phyloP scores from a whole-genome alignment of 352 stramenopile species.

The Pythium volutum region DNA sequence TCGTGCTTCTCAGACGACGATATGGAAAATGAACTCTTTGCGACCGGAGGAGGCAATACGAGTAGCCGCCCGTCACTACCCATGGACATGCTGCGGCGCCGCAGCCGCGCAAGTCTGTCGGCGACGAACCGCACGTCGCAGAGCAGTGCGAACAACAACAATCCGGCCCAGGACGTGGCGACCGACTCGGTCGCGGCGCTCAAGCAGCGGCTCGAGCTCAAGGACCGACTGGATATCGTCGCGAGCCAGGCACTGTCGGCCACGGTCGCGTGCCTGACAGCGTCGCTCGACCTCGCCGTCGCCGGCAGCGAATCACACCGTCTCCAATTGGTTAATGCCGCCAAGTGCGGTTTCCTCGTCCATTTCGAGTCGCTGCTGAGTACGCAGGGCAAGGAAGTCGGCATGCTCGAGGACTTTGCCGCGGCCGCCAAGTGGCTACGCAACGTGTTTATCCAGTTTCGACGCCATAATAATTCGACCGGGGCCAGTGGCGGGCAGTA shows the following conservation, averaged over 20 bases:
- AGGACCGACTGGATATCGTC: constrained; percentile 70
- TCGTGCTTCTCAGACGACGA: constrained; percentile 27
- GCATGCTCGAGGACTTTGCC: constrained; percentile 93
- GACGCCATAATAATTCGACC: constrained; percentile 27
- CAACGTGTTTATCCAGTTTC: constrained; percentile 77
- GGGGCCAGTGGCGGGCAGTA: too few species aligned
- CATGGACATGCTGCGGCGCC: constrained; percentile 3
- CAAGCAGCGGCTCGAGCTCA: constrained; percentile 63
- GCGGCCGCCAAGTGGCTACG: constrained; percentile 78
- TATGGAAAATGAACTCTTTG: constrained; percentile 22
- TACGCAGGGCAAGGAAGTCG: constrained; percentile 93
- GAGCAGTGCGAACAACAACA: constrained; percentile 20
- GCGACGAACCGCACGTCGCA: constrained; percentile 12
- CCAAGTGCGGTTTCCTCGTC: constrained; percentile 62
- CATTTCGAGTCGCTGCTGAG: constrained; percentile 85
- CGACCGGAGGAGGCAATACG: too few species aligned
- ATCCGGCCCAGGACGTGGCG: constrained; percentile 1
- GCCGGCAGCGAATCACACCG: constrained; percentile 56
- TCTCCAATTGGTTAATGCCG: constrained; percentile 51
- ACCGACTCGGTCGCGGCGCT: constrained; percentile 53
- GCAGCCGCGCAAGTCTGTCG: constrained; percentile 15
- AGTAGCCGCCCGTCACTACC: neutral
- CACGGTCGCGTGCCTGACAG: constrained; percentile 57
- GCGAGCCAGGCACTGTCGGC: constrained; percentile 74
- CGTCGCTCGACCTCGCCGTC: constrained; percentile 61